A percentile compares a stretch with the other conserved stretches of the same genome.
Evolutionary conservation across 805 yeast genomes (phyloP).

Genomic region (Yarrowia hollandica): DNA sequence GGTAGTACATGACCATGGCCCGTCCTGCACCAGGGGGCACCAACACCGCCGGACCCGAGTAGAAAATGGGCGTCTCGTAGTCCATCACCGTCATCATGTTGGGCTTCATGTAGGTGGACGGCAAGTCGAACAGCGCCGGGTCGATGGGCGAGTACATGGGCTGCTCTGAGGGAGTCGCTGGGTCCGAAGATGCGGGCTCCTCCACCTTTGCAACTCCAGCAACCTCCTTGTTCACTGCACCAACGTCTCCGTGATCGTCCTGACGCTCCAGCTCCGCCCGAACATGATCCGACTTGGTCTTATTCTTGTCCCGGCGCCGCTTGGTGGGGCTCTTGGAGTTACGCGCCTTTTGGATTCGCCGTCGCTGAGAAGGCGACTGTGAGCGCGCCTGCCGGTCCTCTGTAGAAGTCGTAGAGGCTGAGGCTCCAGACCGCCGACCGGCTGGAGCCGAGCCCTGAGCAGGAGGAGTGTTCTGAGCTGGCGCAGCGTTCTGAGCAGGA

Average conservation of each 20-base stretch:
- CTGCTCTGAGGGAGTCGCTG: too few relatives aligned
- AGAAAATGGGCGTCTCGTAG: constrained; percentile 25
- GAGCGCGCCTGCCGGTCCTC: constrained; percentile 28
- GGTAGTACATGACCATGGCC: constrained; percentile 43
- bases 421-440: not conserved
- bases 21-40: constrained; percentile 24
- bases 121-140: constrained; percentile 14
- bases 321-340: constrained; percentile 18
- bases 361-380: constrained; percentile 27
- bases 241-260: constrained; percentile 14
- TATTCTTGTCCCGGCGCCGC: constrained; percentile 22
- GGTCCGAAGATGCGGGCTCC: too few relatives aligned
- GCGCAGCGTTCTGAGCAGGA: not conserved
- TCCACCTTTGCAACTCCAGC: too few relatives aligned
- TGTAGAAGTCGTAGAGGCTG: not conserved
- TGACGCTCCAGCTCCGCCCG: constrained; percentile 16
- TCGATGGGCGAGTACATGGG: constrained; percentile 26
- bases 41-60: constrained; percentile 23
- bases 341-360: constrained; percentile 22
- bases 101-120: constrained; percentile 23
- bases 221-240: too few relatives aligned
- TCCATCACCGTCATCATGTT: constrained; percentile 30
- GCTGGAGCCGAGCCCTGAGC: too few relatives aligned
- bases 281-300: constrained; percentile 22
- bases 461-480: not conserved